These are phyloP conservation scores for Crithidia bombi DNA, from an alignment of 208 protist species.

Conservation along the genomic window DNA sequence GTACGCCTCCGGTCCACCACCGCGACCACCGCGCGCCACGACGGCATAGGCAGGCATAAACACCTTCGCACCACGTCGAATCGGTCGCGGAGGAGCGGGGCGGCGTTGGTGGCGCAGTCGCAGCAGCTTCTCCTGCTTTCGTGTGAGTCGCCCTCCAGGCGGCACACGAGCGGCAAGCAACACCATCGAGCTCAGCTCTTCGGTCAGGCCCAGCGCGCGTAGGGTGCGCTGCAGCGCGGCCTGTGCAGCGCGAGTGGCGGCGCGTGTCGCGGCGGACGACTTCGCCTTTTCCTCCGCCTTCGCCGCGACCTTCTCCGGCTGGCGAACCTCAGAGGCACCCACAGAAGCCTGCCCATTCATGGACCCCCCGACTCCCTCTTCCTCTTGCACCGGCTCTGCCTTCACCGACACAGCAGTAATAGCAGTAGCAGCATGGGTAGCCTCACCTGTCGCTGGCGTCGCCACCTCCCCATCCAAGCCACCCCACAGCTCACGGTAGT, in stretches of 20 bases:
- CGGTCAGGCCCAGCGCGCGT: constrained; percentile 38
- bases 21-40: background rate
- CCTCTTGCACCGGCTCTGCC: background rate
- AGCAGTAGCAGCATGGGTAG: no score
- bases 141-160: constrained; percentile 4
- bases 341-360: background rate
- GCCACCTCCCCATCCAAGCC: constrained; percentile 9
- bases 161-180: constrained; percentile 17
- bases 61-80: constrained; percentile 75
- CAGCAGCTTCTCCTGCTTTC: constrained; percentile 41
- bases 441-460: background rate
- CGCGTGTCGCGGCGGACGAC: background rate
- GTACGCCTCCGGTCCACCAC: constrained; percentile 4
- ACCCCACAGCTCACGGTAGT: constrained; percentile 64
- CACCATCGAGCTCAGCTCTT: constrained; percentile 48
- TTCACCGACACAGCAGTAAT: background rate
- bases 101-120: constrained; percentile 48
- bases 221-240: constrained; percentile 24
- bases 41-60: constrained; percentile 30
- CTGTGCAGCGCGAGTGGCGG: constrained; percentile 15
- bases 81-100: constrained; percentile 53
- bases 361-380: background rate
- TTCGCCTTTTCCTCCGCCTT: background rate
- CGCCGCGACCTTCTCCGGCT: background rate
- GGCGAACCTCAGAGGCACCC: background rate